Percentiles rank a stretch among this genome's conserved stretches.
These are phyloP conservation scores for Stevia rebaudiana DNA, from an alignment of 140 eudicot species.

Conservation along the genomic window DNA sequence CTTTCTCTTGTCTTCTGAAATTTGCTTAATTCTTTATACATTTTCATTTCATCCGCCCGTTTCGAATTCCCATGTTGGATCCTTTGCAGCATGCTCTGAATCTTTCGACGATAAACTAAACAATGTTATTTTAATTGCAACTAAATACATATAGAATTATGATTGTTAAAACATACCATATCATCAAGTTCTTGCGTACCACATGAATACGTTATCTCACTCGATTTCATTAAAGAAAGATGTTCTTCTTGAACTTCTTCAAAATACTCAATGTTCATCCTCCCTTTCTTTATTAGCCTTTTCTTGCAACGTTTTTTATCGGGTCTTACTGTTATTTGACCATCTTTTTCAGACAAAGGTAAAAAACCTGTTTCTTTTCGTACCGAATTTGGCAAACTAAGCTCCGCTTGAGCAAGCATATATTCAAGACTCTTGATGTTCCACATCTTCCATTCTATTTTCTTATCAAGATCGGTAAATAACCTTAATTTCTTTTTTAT, in stretches of 20 bases:
- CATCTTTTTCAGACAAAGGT: background rate
- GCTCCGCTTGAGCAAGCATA: background rate
- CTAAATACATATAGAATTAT: background rate
- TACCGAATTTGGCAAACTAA: background rate
- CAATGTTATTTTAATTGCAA: too few species aligned
- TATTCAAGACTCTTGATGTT: constrained; percentile 1
- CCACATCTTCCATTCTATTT: background rate
- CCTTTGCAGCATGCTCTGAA: constrained; percentile 17
- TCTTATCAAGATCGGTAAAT: background rate
- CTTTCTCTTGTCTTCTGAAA: constrained; percentile 4
- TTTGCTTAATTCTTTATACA: constrained; percentile 10
- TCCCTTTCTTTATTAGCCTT: constrained; percentile 25
- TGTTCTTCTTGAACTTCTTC: constrained; percentile 12
- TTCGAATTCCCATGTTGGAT: constrained; percentile 18
- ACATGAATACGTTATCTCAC: background rate
- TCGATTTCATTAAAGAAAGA: background rate
- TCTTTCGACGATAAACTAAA: background rate
- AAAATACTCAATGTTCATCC: constrained; percentile 14
- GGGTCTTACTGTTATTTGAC: background rate
- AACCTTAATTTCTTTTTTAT: constrained; percentile 11
- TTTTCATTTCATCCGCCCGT: constrained; percentile 12
- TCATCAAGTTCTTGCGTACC: constrained; percentile 15
- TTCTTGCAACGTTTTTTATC: constrained; percentile 22
- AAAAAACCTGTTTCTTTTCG: background rate
- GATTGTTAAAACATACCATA: constrained; percentile 6